Evolutionary conservation across 306 rosid genomes (phyloP).

Genomic region (Pterocarpus santalinus): DNA sequence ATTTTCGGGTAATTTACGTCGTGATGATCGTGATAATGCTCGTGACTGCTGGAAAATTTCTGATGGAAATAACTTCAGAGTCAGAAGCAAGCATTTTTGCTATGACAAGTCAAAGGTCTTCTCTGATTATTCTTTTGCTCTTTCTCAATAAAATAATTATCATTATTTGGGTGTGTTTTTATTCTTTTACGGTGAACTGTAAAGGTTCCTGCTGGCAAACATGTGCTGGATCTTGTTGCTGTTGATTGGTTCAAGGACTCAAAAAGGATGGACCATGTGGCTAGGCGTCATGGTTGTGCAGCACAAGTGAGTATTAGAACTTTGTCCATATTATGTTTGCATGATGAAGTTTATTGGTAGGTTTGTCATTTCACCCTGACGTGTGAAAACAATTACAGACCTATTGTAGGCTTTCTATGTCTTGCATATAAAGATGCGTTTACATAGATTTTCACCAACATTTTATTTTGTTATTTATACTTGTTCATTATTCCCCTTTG

Average conservation of each 20-base stretch:
- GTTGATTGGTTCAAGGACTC: conserved; percentile 99
- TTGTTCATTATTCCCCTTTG: not conserved
- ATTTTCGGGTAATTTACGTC: conserved; percentile 86
- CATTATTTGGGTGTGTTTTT: conserved; percentile 47
- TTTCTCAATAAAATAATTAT: conserved; percentile 27
- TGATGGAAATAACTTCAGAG: conserved; percentile 95
- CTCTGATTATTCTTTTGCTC: conserved; percentile 30
- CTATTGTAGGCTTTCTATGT: conserved; percentile 24
- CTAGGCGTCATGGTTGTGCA: conserved; percentile 91
- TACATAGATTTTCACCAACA: conserved; percentile 18
- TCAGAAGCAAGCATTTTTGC: conserved; percentile 92
- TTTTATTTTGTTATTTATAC: not conserved
- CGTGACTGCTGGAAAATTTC: conserved; percentile 98
- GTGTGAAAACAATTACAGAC: conserved; percentile 17
- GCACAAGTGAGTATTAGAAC: conserved; percentile 76
- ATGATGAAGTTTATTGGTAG: conserved; percentile 37
- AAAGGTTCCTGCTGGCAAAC: conserved; percentile 96
- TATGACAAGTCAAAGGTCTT: conserved; percentile 88
- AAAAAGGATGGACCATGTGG: conserved; percentile 98
- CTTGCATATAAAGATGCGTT: conserved; percentile 8
- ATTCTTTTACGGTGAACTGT: conserved; percentile 48
- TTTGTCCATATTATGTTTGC: conserved; percentile 18
- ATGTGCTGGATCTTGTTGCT: conserved; percentile 93
- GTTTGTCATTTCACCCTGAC: conserved; percentile 34
- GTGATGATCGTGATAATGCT: conserved; percentile 77